Percentiles rank a stretch among this genome's conserved stretches.
phyloP scores from a whole-genome alignment of 2,329 filamentous ascomycete species.

The Colletotrichum tropicicola region DNA sequence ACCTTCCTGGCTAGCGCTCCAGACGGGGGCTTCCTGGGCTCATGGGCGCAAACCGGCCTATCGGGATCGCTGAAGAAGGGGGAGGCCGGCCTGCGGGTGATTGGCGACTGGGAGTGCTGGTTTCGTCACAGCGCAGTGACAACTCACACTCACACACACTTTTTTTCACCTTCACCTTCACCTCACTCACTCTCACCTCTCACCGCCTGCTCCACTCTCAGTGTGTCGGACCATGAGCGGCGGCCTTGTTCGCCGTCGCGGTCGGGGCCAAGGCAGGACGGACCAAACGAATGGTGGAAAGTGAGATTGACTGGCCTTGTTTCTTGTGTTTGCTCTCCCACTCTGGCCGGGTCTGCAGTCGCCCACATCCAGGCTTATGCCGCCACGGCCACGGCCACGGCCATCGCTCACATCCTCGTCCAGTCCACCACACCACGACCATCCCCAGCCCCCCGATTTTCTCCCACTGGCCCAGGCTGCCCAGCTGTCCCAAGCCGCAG shows the following conservation, averaged over 20 bases:
- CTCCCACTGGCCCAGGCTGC: constrained; percentile 2
- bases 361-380: constrained; percentile 12
- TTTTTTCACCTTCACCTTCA: constrained; percentile 5
- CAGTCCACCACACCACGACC: background rate
- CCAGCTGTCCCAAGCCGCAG: background rate
- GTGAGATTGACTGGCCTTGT: background rate
- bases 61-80: constrained; percentile 25
- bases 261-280: background rate
- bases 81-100: constrained; percentile 10
- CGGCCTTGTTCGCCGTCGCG: background rate
- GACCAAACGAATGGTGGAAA: background rate
- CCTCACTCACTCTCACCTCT: background rate
- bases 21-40: background rate
- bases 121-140: constrained; percentile 30
- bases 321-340: background rate
- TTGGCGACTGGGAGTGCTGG: constrained; percentile 5
- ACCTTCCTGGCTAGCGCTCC: background rate
- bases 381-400: background rate
- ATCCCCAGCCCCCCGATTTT: constrained; percentile 21
- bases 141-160: constrained; percentile 27
- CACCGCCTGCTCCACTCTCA: background rate
- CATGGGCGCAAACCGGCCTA: constrained; percentile 4
- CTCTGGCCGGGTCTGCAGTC: background rate
- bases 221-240: background rate
- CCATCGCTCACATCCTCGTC: background rate